A percentile compares a stretch with the other conserved stretches of the same genome.
phyloP scores from a whole-genome alignment of 2,329 filamentous ascomycete genomes.

The Pseudocercospora cruenta region DNA sequence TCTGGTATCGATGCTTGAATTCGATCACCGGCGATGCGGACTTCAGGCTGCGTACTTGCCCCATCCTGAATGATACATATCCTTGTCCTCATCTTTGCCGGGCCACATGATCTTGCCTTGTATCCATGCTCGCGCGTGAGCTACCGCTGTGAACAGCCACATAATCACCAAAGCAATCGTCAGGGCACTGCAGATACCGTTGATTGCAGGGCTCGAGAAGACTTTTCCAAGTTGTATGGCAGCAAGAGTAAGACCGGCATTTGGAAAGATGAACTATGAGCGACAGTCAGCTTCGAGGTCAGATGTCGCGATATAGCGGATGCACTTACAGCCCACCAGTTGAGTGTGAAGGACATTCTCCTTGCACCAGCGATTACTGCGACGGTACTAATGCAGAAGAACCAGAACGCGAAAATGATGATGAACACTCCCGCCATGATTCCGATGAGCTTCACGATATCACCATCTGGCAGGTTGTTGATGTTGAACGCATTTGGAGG shows the following conservation, averaged over 20 bases:
- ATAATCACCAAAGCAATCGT: constrained; percentile 58
- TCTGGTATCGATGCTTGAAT: not conserved
- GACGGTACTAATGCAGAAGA: constrained; percentile 51
- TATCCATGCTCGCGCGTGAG: constrained; percentile 56
- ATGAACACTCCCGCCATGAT: constrained; percentile 50
- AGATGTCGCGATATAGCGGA: not conserved
- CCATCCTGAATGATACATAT: constrained; percentile 34
- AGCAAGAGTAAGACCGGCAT: constrained; percentile 64
- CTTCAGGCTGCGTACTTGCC: constrained; percentile 22
- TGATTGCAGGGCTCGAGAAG: constrained; percentile 56
- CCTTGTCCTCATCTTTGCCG: constrained; percentile 63
- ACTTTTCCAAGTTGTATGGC: constrained; percentile 61
- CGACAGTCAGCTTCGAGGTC: not conserved
- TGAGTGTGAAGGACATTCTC: constrained; percentile 53
- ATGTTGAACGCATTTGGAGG: constrained; percentile 41
- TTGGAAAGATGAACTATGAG: constrained; percentile 64
- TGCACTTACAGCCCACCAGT: constrained; percentile 59
- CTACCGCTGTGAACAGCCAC: constrained; percentile 58
- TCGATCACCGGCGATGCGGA: not conserved
- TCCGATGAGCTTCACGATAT: constrained; percentile 47
- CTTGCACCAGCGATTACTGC: constrained; percentile 44
- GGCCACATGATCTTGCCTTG: constrained; percentile 60
- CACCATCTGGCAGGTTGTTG: constrained; percentile 38
- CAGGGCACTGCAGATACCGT: constrained; percentile 60
- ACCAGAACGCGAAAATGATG: constrained; percentile 56